These are phyloP conservation scores for Hebeloma cylindrosporum DNA, from an alignment of 768 basidiomycete genomes.

Conservation along the genomic window DNA sequence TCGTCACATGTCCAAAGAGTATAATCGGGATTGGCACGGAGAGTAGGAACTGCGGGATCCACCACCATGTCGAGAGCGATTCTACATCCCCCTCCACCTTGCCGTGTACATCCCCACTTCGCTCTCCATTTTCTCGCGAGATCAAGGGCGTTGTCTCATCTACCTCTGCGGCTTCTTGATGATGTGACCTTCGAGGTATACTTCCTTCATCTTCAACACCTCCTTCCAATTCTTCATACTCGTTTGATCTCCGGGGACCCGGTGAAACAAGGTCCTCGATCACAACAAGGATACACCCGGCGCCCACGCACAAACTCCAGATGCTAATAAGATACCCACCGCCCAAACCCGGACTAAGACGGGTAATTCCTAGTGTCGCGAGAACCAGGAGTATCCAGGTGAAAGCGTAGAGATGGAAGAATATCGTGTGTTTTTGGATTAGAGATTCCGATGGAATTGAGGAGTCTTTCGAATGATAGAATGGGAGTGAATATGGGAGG, in stretches of 20 bases:
- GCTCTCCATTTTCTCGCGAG: constrained; percentile 5
- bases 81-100: constrained; percentile 19
- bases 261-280: constrained; percentile 32
- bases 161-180: constrained; percentile 8
- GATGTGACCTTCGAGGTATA: constrained; percentile 7
- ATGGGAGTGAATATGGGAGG: constrained; percentile 30
- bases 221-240: constrained; percentile 18
- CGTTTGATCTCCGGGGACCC: constrained; percentile 3
- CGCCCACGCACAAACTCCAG: constrained; percentile 49
- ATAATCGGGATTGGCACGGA: constrained; percentile 29
- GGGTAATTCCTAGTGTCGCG: constrained; percentile 45
- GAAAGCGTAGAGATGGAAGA: constrained; percentile 54
- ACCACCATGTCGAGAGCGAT: constrained; percentile 25
- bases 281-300: constrained; percentile 39
- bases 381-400: constrained; percentile 59
- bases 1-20: constrained; percentile 27
- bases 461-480: constrained; percentile 28
- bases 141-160: constrained; percentile 26
- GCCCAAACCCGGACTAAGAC: constrained; percentile 37
- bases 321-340: constrained; percentile 57
- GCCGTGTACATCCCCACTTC: neutral
- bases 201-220: constrained; percentile 11
- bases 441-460: constrained; percentile 28
- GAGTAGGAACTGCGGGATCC: constrained; percentile 30
- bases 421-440: constrained; percentile 43